phyloP scores from a whole-genome alignment of 495 filamentous ascomycete species.

The Podospora pseudocomata region DNA sequence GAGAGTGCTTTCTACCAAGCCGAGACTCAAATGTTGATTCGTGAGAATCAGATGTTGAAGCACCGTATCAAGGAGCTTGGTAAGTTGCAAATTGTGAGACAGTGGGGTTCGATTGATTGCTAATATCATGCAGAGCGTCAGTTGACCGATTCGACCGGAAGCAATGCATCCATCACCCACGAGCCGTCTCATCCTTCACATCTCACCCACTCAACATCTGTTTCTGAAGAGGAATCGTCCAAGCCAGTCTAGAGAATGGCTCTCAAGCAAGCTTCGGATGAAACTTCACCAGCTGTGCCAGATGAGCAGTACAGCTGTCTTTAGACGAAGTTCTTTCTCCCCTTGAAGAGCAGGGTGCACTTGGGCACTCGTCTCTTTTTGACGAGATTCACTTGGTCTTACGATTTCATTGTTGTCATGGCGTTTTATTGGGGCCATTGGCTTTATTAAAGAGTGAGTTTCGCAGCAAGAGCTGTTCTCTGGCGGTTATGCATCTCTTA shows the following conservation, averaged over 20 bases:
- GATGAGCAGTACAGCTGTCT: neutral
- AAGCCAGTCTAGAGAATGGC: slow-evolving; percentile 1
- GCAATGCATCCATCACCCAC: slow-evolving; percentile 32
- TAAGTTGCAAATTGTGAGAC: slow-evolving; percentile 31
- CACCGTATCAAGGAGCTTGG: slow-evolving; percentile 80
- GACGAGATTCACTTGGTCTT: neutral
- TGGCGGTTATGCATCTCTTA: neutral
- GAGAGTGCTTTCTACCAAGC: slow-evolving; percentile 89
- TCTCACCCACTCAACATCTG: slow-evolving; percentile 25
- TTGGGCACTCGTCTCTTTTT: neutral
- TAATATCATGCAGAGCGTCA: slow-evolving; percentile 32
- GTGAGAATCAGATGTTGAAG: slow-evolving; percentile 93
- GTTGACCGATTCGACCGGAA: slow-evolving; percentile 30
- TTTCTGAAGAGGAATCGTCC: slow-evolving; percentile 17
- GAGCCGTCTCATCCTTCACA: slow-evolving; percentile 34
- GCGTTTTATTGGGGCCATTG: neutral
- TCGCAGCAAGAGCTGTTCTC: neutral
- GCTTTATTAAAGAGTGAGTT: neutral
- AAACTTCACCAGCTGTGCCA: neutral
- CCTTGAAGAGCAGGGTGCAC: neutral
- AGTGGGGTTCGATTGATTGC: neutral
- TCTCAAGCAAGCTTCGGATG: neutral
- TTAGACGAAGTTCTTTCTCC: neutral
- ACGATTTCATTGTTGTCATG: neutral
- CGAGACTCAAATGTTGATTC: slow-evolving; percentile 77